Conservation (phyloP, 306 rosid species). For the Vicia faba region DNA sequence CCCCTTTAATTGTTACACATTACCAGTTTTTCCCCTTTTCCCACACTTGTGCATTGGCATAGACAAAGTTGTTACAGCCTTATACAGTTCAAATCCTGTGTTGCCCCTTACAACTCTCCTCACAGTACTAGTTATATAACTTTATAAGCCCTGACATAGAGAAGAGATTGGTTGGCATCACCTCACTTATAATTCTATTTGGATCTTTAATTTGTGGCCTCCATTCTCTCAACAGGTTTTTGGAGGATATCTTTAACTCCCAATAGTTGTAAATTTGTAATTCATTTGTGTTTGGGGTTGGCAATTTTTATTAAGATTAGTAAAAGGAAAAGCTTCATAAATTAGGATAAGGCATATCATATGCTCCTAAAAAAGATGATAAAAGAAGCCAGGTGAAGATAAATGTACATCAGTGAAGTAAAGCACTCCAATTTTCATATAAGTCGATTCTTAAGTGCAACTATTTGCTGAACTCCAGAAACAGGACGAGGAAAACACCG, state of each 20-base stretch:
- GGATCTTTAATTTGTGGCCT: background rate
- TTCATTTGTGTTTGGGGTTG: background rate
- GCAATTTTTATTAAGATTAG: background rate
- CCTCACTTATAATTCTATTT: background rate
- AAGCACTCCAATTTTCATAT: conserved; percentile 20
- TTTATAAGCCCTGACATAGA: background rate
- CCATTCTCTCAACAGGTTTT: background rate
- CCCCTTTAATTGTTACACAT: background rate
- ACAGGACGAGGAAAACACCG: conserved; percentile 8
- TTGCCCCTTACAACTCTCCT: background rate
- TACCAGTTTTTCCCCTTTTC: background rate
- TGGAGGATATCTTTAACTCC: background rate
- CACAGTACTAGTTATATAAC: conserved; percentile 4
- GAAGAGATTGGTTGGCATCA: background rate
- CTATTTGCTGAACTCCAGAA: background rate
- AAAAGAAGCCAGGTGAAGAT: conserved; percentile 23
- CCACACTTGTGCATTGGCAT: background rate
- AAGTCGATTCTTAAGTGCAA: conserved; percentile 5
- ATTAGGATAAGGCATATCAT: conserved; percentile 12
- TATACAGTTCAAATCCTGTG: conserved; percentile 2
- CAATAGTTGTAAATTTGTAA: conserved; percentile 1
- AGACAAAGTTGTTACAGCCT: conserved; percentile 2
- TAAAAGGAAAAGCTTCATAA: background rate
- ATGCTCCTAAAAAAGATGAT: conserved; percentile 1
- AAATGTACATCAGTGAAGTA: conserved; percentile 18